Conservation (phyloP, 176 grass and related monocot species). For the Oryza coarctata region DNA sequence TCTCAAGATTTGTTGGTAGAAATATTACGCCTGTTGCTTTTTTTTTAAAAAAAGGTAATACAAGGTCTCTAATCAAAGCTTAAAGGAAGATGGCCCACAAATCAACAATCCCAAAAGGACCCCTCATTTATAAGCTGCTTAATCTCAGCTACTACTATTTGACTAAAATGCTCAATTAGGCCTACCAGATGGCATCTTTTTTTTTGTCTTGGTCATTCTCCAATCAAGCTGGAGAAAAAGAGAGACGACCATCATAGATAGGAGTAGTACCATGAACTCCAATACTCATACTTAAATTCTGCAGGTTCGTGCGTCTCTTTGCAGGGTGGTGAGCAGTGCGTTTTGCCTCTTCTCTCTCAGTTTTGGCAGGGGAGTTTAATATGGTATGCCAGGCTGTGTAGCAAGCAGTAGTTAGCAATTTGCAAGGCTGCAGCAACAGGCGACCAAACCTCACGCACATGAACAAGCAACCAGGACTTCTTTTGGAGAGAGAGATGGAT, state of each 20-base stretch:
- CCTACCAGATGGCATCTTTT: neutral
- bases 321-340: slow-evolving; percentile 32
- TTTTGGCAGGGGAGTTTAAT: slow-evolving; percentile 19
- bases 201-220: neutral
- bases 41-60: neutral
- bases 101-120: neutral
- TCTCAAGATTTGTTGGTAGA: neutral
- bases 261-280: neutral
- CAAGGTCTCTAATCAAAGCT: neutral
- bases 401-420: neutral
- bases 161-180: slow-evolving; percentile 7
- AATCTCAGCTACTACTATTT: neutral
- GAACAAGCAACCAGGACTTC: slow-evolving; percentile 2
- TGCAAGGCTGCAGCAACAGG: slow-evolving; percentile 3
- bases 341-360: neutral
- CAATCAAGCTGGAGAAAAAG: neutral
- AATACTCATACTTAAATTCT: slow-evolving; percentile 10
- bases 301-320: neutral
- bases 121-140: neutral
- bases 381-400: neutral
- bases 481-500: neutral
- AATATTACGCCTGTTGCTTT: neutral
- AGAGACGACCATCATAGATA: neutral
- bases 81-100: neutral
- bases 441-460: slow-evolving; percentile 17